phyloP scores from a whole-genome alignment of 805 yeast genomes.

The Teunomyces pallodes region DNA sequence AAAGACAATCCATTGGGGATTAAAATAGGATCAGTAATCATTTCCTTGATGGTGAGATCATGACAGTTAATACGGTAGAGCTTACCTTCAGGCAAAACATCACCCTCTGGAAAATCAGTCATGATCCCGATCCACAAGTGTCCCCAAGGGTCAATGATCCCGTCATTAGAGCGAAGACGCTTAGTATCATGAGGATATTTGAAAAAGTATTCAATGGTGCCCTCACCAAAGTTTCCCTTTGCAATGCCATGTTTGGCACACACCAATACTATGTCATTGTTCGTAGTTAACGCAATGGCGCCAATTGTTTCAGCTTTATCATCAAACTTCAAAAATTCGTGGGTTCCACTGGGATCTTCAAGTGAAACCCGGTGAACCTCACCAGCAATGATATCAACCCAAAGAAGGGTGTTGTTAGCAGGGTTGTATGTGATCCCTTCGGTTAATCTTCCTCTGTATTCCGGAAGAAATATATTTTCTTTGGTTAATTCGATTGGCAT shows the following conservation, averaged over 20 bases:
- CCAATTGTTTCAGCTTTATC: constrained; percentile 54
- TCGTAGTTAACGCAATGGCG: constrained; percentile 63
- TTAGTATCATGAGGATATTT: constrained; percentile 29
- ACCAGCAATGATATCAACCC: constrained; percentile 47
- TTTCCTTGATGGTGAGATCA: constrained; percentile 28
- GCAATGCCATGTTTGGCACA: constrained; percentile 70
- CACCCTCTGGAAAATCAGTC: constrained; percentile 51
- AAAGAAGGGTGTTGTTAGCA: constrained; percentile 49
- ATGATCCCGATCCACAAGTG: constrained; percentile 80
- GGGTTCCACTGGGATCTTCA: constrained; percentile 18
- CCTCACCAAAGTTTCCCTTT: constrained; percentile 43
- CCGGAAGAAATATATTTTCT: constrained; percentile 12
- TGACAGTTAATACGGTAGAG: constrained; percentile 33
- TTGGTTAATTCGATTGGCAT: constrained; percentile 3
- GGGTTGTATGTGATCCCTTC: constrained; percentile 69
- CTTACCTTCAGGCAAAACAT: constrained; percentile 49
- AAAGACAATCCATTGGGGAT: constrained; percentile 69
- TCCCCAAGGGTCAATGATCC: constrained; percentile 74
- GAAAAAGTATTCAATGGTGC: constrained; percentile 38
- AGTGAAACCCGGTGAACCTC: constrained; percentile 36
- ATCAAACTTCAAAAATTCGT: constrained; percentile 38
- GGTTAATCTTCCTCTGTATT: constrained; percentile 47
- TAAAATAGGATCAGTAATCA: constrained; percentile 29
- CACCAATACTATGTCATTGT: constrained; percentile 49
- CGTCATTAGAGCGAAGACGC: constrained; percentile 67